Percentiles rank a stretch among this genome's conserved stretches.
These are phyloP conservation scores for Trichothecium roseum DNA, from an alignment of 2,329 filamentous ascomycete species.

Conservation along the genomic window DNA sequence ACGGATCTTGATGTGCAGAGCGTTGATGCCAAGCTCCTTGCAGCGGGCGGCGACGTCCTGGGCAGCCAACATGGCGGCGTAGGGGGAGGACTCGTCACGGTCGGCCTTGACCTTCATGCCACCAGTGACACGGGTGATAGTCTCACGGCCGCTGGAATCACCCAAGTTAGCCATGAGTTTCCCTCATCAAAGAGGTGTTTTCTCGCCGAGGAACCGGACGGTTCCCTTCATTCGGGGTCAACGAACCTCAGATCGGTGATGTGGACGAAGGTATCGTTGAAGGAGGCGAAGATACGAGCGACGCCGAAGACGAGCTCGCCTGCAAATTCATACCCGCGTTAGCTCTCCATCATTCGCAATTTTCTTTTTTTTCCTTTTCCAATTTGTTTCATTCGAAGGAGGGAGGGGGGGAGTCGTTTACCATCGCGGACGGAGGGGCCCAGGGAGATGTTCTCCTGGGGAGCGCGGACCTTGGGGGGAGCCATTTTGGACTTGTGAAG, in stretches of 20 bases:
- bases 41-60: constrained; percentile 90
- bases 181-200: constrained; percentile 2
- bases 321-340: constrained; percentile 20
- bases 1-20: constrained; percentile 99
- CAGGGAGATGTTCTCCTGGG: constrained; percentile 96
- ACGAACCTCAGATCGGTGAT: constrained; percentile 95
- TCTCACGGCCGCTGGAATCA: constrained; percentile 93
- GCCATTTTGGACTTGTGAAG: constrained; percentile 17
- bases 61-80: constrained; percentile 99
- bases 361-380: not conserved
- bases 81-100: constrained; percentile 98
- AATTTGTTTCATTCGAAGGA: not conserved
- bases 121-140: constrained; percentile 98
- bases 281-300: constrained; percentile 91
- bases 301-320: constrained; percentile 97
- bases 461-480: constrained; percentile 75
- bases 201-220: too few species aligned
- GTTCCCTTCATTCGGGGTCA: constrained; percentile 8
- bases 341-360: not conserved
- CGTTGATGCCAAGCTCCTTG: constrained; percentile 67
- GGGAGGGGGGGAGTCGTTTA: constrained; percentile 22
- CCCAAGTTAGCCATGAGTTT: constrained; percentile 20
- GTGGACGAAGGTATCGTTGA: constrained; percentile 94
- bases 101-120: constrained; percentile 99
- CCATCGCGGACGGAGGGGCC: constrained; percentile 95